Conservation (phyloP, 192 early-diverging fungal species). For the Mortierella antarctica region DNA sequence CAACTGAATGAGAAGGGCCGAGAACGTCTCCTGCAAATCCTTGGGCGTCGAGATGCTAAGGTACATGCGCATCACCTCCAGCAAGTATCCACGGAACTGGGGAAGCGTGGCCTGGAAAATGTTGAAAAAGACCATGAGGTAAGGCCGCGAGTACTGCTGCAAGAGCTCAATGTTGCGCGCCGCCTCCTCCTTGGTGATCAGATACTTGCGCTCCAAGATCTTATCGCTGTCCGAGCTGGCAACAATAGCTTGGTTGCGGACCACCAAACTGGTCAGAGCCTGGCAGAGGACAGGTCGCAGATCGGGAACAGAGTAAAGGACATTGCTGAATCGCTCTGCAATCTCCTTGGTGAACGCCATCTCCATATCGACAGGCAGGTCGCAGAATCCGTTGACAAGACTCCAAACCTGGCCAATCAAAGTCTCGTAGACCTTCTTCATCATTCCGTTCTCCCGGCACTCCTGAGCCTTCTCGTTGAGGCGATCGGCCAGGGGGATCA, state of each 20-base stretch:
- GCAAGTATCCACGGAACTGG: slow-evolving; percentile 70
- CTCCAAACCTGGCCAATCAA: slow-evolving; percentile 91
- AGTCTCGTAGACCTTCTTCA: slow-evolving; percentile 92
- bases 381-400: slow-evolving; percentile 86
- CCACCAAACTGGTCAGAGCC: slow-evolving; percentile 74
- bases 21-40: slow-evolving; percentile 75
- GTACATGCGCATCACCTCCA: slow-evolving; percentile 77
- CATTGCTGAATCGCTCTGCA: slow-evolving; percentile 79
- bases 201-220: slow-evolving; percentile 57
- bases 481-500: slow-evolving; percentile 86
- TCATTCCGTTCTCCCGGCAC: slow-evolving; percentile 68
- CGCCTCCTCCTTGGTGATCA: slow-evolving; percentile 64
- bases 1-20: slow-evolving; percentile 68
- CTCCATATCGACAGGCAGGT: slow-evolving; percentile 81
- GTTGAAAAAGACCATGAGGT: slow-evolving; percentile 82
- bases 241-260: slow-evolving; percentile 58
- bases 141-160: slow-evolving; percentile 75
- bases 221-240: slow-evolving; percentile 55
- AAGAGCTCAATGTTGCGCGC: slow-evolving; percentile 66
- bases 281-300: slow-evolving; percentile 82
- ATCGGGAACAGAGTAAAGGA: slow-evolving; percentile 79
- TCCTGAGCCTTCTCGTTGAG: slow-evolving; percentile 72
- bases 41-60: slow-evolving; percentile 67
- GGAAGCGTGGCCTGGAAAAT: slow-evolving; percentile 76
- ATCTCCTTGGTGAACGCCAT: slow-evolving; percentile 68